These are phyloP conservation scores for Cardiospermum halicacabum DNA, from an alignment of 345 rosid species.

Conservation along the genomic window DNA sequence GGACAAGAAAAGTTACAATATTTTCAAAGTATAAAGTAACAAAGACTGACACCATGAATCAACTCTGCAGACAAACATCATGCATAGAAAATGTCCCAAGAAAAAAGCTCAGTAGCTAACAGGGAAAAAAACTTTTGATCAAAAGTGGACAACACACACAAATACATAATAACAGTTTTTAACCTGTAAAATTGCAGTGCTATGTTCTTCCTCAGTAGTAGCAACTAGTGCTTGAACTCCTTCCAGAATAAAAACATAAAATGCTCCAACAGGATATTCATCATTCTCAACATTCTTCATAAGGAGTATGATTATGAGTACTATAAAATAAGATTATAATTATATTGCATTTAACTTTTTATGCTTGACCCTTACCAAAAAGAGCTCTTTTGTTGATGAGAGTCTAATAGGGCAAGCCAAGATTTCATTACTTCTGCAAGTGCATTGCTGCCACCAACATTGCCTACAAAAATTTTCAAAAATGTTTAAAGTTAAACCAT, in stretches of 20 bases:
- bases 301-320: constrained; percentile 24
- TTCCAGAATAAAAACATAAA: constrained; percentile 90
- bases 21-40: background rate
- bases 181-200: constrained; percentile 97
- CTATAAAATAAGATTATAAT: constrained; percentile 7
- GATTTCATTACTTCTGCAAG: constrained; percentile 83
- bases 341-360: background rate
- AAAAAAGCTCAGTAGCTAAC: background rate
- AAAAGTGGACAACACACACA: background rate
- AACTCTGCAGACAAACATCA: background rate
- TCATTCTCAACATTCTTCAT: constrained; percentile 77
- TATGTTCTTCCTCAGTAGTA: constrained; percentile 89
- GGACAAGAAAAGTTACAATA: constrained; percentile 8
- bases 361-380: constrained; percentile 41
- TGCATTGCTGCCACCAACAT: constrained; percentile 80
- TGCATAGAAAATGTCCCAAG: background rate
- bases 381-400: constrained; percentile 68
- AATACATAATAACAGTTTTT: constrained; percentile 11
- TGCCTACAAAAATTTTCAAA: constrained; percentile 40
- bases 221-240: constrained; percentile 92
- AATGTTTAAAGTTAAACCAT: background rate
- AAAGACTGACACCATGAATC: background rate
- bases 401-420: constrained; percentile 59
- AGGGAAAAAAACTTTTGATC: background rate
- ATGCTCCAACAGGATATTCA: constrained; percentile 93